Conservation (phyloP, 306 rosid genomes). For the Gillenia trifoliata region DNA sequence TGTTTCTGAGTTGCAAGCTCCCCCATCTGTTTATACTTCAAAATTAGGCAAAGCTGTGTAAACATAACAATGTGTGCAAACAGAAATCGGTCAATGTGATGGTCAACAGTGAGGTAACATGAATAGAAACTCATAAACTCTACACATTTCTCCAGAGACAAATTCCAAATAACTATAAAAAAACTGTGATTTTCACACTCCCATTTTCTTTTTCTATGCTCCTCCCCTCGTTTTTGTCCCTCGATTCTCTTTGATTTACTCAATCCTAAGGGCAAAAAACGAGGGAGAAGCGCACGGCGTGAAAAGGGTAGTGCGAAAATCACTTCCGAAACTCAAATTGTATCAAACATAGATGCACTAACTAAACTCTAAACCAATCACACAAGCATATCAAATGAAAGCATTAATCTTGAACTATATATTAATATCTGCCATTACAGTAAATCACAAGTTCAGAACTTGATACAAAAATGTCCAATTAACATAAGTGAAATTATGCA, state of each 20-base stretch:
- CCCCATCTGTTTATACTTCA: conserved; percentile 45
- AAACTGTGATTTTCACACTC: no score
- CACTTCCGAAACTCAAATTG: background rate
- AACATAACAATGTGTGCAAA: background rate
- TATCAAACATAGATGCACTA: background rate
- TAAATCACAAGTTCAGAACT: background rate
- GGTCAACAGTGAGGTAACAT: background rate
- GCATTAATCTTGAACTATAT: background rate
- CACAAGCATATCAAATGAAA: background rate
- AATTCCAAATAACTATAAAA: no score
- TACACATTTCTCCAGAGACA: background rate
- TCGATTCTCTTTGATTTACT: no score
- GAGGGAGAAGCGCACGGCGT: no score
- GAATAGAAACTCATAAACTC: no score
- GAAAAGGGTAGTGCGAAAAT: no score
- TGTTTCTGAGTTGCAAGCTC: conserved; percentile 68
- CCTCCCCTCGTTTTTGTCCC: no score
- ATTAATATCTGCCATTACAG: background rate
- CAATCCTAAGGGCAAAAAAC: no score
- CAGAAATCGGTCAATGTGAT: background rate
- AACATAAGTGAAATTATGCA: background rate
- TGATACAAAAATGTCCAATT: background rate
- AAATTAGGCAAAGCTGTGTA: background rate
- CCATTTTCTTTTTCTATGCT: no score
- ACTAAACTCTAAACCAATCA: no score